Base-by-base conservation (phyloP, 1,284 basidiomycete genomes). In the Golubevia pallescens region DNA sequence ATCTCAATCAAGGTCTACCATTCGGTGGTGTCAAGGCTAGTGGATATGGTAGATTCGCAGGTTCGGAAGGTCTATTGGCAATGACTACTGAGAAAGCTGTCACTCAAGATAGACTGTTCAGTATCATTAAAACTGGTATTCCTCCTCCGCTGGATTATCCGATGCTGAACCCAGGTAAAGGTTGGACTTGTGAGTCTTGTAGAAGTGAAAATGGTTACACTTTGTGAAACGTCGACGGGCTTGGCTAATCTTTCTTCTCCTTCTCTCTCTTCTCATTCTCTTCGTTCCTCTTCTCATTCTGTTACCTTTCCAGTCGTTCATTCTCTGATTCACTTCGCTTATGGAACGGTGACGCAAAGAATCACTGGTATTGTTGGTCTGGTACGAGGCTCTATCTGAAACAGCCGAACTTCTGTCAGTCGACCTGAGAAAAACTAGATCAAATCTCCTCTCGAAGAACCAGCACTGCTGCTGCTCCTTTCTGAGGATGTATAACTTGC, bases 11-110 rank as follows among this genome's bases (percentile, higher is more conserved):
- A 88, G 92, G 93, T 78, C 88, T 97, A 75, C 95, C 95, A 2
- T 98, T 98, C 69, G 95, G 95, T 38, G 95, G 95, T 38, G 89
- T 90, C 60, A 98, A 97, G 86, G 89, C 89, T 55, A 93, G 92
- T 63, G 95, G 95, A 55, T 94, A 95, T 80, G 94, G 93, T 10
- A 90, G 95, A 69, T 96, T 97, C 75, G 93, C 93, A 67, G 96
- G 96, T 8, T 92, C 93, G 0, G 96, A 99, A 87, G 96, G 96
- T 23, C 88, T 99, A 51, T 90, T 93, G 38, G 88, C 91, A 2
- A 86, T 99, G 57, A 95, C 93, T 56, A 92, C 92, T 78, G 88
- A 92, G 58, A 98, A 99, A 82, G 92, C 92, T 14, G 90, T 98
- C 58, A 91, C 94, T 53, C 88, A 90, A 51, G 96, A 99, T 86